phyloP scores from a whole-genome alignment of 2,329 filamentous ascomycete species.

The Colletotrichum sp. region DNA sequence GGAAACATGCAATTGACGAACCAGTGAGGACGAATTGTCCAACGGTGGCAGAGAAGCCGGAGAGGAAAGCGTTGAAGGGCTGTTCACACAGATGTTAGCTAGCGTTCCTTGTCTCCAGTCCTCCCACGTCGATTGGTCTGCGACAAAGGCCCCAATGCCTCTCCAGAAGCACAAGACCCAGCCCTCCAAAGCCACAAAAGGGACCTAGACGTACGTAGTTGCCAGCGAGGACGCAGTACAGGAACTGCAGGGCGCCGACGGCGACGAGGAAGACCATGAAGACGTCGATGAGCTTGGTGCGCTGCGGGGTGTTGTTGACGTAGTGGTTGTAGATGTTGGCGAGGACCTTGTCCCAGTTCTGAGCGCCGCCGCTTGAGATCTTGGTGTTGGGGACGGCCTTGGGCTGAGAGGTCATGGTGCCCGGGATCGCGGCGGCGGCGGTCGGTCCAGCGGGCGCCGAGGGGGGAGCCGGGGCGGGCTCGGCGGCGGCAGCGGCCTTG shows the following conservation, averaged over 20 bases:
- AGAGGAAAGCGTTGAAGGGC: conserved; percentile 99
- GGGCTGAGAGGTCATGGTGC: conserved; percentile 22
- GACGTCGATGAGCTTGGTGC: conserved; percentile 87
- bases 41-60: conserved; percentile 92
- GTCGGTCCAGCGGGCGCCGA: conserved; percentile 24
- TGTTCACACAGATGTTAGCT: conserved; percentile 43
- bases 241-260: conserved; percentile 89
- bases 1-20: conserved; percentile 41
- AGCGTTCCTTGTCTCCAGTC: background rate
- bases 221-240: conserved; percentile 89
- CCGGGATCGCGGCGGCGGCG: conserved; percentile 18
- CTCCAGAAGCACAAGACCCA: background rate
- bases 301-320: conserved; percentile 80
- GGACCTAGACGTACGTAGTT: conserved; percentile 76
- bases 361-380: conserved; percentile 10
- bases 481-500: conserved; percentile 4
- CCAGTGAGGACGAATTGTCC: conserved; percentile 97
- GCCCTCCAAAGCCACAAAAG: background rate
- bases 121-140: too few relatives aligned
- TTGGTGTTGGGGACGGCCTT: conserved; percentile 22
- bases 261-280: conserved; percentile 89
- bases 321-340: conserved; percentile 80
- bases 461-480: conserved; percentile 20
- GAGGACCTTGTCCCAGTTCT: conserved; percentile 64
- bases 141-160: background rate